Base-by-base conservation (phyloP, 2,329 filamentous ascomycete genomes). In the Paraconiothyrium brasiliense region DNA sequence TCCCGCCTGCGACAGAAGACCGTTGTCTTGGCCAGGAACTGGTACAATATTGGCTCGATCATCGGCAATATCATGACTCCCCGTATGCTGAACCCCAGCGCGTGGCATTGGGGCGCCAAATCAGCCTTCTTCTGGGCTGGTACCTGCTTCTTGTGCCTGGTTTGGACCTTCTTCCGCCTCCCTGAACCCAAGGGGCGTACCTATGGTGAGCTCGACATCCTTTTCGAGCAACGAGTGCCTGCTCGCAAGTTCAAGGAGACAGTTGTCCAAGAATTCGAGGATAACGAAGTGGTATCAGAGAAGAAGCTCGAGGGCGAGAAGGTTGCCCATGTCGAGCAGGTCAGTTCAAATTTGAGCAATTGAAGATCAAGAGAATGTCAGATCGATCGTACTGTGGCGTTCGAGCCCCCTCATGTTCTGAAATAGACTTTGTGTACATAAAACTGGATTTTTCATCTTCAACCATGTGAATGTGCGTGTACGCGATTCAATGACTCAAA, bases 1-100 rank as follows among this genome's bases (percentile, higher is more conserved):
- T 89, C 92, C 11, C 87, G 93, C 13, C 85, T 97, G 44, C 91
- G 94, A 74, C 93, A 95, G 80, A 97, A 97, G 84, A 97, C 93
- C 0, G 91, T 97, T 48, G 93, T 95, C 2, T 84, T 97, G 3
- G 93, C 91, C 1, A 89, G 93, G 54, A 91, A 92, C 68, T 82
- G 92, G 35, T 84, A 82, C 83, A 94, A 95, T 71, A 82, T 97
- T 47, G 91, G 93, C 43, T 89, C 87, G 61, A 95, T 97, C 69
- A 80, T 96, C 68, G 91, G 88, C 75, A 90, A 90, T 41, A 63
- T 78, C 37, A 65, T 78, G 32, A 78, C 74, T 2, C 74, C 74
- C 6, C 71, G 73, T 51, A 78, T 78, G 74, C 55, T 78, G 39
- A 78, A 78, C 61, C 75, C 75, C 14, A 66, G 71, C 30, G 73